Percentiles rank a stretch among this genome's conserved stretches.
Evolutionary conservation across 345 rosid species (phyloP).

Genomic region (Adansonia digitata): DNA sequence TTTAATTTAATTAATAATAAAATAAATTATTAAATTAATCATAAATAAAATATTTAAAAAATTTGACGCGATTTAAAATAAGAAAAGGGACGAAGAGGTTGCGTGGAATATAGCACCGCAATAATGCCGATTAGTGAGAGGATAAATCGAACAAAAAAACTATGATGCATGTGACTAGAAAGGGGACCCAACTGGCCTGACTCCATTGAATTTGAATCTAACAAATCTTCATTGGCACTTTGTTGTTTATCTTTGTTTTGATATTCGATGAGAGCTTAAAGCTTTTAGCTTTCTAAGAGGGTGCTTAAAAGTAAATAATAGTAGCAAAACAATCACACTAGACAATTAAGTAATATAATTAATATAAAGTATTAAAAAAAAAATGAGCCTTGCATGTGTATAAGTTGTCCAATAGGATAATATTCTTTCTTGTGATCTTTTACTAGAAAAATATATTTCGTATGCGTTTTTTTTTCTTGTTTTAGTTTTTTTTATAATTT

Average conservation of each 20-base stretch:
- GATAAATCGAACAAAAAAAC: neutral
- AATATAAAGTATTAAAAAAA: neutral
- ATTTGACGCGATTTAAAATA: too few relatives aligned
- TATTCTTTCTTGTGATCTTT: neutral
- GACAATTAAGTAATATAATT: neutral
- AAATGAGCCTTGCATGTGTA: neutral
- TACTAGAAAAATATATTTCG: neutral
- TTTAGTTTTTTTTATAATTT: neutral
- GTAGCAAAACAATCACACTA: neutral
- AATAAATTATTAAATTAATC: too few relatives aligned
- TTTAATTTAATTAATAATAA: too few relatives aligned
- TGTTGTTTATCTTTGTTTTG: neutral
- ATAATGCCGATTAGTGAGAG: neutral
- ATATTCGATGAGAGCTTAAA: neutral
- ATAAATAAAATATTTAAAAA: too few relatives aligned
- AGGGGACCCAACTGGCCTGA: neutral
- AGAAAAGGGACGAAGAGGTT: too few relatives aligned
- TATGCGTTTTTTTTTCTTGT: neutral
- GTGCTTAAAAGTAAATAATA: neutral
- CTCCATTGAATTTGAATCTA: neutral
- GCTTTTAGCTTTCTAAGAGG: neutral
- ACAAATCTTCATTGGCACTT: too few relatives aligned
- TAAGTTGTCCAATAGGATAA: neutral
- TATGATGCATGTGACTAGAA: slow-evolving; percentile 5
- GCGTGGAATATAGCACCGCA: neutral